phyloP scores from a whole-genome alignment of 2,329 filamentous ascomycete genomes.

The Colletotrichum phormii region DNA sequence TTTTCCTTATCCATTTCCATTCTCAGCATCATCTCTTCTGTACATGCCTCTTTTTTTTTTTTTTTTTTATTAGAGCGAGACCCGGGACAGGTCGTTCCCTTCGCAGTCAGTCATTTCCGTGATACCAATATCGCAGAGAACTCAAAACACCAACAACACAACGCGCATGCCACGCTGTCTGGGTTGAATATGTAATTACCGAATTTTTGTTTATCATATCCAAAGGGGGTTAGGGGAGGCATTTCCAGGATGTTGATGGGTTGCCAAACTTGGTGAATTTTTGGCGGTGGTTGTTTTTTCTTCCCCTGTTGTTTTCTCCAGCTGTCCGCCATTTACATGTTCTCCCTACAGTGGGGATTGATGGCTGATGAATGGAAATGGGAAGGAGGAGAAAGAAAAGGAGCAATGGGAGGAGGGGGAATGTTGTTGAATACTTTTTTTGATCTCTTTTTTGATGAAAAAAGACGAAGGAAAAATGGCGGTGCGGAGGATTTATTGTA shows the following conservation, averaged over 20 bases:
- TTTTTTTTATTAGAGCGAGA: too few species aligned
- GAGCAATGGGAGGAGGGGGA: neutral
- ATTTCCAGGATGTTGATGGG: neutral
- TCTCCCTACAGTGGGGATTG: neutral
- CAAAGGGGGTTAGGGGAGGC: conserved; percentile 11
- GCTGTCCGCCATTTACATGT: neutral
- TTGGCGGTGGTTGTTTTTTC: neutral
- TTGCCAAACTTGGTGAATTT: neutral
- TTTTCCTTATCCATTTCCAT: conserved; percentile 1
- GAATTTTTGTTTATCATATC: conserved; percentile 20
- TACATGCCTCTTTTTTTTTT: conserved; percentile 36
- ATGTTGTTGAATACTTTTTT: neutral
- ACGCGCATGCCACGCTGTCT: conserved; percentile 12
- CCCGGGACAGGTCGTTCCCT: conserved; percentile 39
- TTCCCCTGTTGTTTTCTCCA: neutral
- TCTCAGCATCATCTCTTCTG: conserved; percentile 34
- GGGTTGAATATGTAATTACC: conserved; percentile 36
- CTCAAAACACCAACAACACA: conserved; percentile 12
- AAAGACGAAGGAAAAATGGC: conserved; percentile 1
- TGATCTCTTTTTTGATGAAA: conserved; percentile 1
- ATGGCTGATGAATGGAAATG: neutral
- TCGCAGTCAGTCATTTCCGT: conserved; percentile 38
- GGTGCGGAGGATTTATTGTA: conserved; percentile 13
- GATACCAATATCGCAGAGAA: conserved; percentile 38
- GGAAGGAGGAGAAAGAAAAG: neutral